Conservation (phyloP, 2,329 filamentous ascomycete genomes). For the Ophiostoma sp. region DNA sequence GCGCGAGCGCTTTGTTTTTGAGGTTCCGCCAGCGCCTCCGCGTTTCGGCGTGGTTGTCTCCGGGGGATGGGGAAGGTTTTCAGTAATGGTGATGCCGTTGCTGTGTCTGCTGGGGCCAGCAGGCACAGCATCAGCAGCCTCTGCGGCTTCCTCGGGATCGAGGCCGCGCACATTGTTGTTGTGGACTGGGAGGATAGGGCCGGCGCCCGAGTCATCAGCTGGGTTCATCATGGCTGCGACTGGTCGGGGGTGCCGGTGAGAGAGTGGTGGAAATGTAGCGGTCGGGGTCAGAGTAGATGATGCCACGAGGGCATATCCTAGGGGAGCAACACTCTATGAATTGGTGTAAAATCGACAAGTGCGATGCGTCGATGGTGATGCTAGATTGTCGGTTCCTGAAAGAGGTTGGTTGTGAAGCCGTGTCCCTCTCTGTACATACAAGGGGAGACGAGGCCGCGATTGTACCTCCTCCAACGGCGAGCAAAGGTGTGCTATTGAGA, state of each 20-base stretch:
- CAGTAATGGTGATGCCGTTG: conserved; percentile 27
- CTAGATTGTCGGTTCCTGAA: neutral
- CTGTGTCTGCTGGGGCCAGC: conserved; percentile 19
- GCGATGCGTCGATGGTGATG: conserved; percentile 1
- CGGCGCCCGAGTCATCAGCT: neutral
- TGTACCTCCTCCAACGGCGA: conserved; percentile 16
- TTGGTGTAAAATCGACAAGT: neutral
- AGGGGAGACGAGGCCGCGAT: neutral
- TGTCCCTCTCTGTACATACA: conserved; percentile 12
- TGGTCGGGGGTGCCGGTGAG: conserved; percentile 13
- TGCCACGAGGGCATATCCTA: conserved; percentile 23
- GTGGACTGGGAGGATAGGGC: neutral
- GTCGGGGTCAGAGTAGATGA: conserved; percentile 16
- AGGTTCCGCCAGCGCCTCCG: neutral
- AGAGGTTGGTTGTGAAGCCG: conserved; percentile 3
- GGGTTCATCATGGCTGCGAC: neutral
- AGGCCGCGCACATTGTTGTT: conserved; percentile 1
- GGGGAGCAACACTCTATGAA: neutral
- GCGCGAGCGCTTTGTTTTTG: conserved; percentile 68
- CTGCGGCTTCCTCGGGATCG: conserved; percentile 4
- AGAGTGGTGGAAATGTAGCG: neutral
- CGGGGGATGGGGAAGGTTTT: conserved; percentile 31
- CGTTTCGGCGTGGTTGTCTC: conserved; percentile 18
- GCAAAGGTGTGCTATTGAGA: neutral
- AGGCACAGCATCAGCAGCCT: neutral